Conservation (phyloP, 2,329 filamentous ascomycete species). For the Apiospora koreana region DNA sequence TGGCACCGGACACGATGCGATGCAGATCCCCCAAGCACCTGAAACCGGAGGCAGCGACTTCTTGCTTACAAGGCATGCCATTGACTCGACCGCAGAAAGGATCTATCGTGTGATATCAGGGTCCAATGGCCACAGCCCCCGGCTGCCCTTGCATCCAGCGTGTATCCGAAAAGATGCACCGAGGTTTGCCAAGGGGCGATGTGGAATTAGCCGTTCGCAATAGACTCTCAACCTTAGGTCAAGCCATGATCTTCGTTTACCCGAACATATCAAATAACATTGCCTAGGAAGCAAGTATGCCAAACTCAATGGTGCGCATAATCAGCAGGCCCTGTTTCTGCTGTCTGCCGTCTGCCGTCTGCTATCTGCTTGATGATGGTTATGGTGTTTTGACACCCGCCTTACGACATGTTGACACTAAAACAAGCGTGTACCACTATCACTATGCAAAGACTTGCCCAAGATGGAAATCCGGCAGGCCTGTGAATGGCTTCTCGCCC, state of each 20-base stretch:
- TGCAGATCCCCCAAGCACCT: neutral
- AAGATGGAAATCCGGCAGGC: neutral
- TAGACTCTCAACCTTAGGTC: conserved; percentile 2
- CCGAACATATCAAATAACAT: neutral
- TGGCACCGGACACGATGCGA: neutral
- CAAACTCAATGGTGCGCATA: neutral
- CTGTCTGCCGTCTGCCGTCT: too few relatives aligned
- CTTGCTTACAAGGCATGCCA: neutral
- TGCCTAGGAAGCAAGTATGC: neutral
- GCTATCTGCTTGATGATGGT: too few relatives aligned
- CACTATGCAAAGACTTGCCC: neutral
- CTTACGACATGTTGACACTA: conserved; percentile 6
- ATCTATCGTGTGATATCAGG: neutral
- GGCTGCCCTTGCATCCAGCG: neutral
- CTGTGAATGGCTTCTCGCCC: conserved; percentile 1
- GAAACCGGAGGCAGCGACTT: conserved; percentile 1
- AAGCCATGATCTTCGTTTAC: conserved; percentile 1
- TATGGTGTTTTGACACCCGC: neutral
- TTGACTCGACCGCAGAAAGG: neutral
- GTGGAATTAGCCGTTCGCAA: neutral
- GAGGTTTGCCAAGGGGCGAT: neutral
- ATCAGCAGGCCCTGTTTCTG: neutral
- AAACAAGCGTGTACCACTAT: too few relatives aligned
- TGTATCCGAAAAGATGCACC: neutral
- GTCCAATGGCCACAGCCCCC: neutral